Evolutionary conservation across 1,139 yeast genomes (phyloP), one percentile per base, ranked within the genome.

Genomic region (Candida anutae): DNA sequence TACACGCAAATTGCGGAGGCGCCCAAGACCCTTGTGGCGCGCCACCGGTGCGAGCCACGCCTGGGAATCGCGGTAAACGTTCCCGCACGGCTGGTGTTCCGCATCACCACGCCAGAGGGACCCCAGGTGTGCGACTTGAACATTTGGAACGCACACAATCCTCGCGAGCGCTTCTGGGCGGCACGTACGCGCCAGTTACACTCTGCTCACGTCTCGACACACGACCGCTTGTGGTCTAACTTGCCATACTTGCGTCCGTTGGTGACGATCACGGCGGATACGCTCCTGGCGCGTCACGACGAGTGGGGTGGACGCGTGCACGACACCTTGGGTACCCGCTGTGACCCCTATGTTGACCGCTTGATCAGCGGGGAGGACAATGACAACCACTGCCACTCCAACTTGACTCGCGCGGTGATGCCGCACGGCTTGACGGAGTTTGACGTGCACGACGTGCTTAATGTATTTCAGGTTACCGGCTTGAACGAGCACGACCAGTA

Each of bases 101-200:
- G 83, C 21, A 57, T 77, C 29, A 70, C 73, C 5, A 72, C 81
- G 0, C 78, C 81, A 2, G 75, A 76, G 38, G 83, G 83, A 2
- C 79, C 83, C 2, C 83, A 76, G 46, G 83, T 77, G 4, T 76
- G 81, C 41, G 83, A 77, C 42, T 62, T 76, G 48, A 76, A 77
- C 50, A 66, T 74, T 28, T 76, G 82, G 83, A 71, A 67, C 42
- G 55, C 55, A 23, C 62, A 70, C 39, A 74, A 75, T 43, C 80
- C 77, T 12, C 55, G 80, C 34, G 83, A 77, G 43, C 53, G 77
- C 35, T 63, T 76, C 45, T 77, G 83, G 83, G 83, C 83, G 8
- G 69, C 81, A 6, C 58, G 83, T 43, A 74, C 81, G 1, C 61
- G 83, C 45, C 83, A 76, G 47, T 54, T 77, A 34, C 81, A 77